phyloP scores from a whole-genome alignment of 2,329 filamentous ascomycete species.

The Fusarium napiforme region DNA sequence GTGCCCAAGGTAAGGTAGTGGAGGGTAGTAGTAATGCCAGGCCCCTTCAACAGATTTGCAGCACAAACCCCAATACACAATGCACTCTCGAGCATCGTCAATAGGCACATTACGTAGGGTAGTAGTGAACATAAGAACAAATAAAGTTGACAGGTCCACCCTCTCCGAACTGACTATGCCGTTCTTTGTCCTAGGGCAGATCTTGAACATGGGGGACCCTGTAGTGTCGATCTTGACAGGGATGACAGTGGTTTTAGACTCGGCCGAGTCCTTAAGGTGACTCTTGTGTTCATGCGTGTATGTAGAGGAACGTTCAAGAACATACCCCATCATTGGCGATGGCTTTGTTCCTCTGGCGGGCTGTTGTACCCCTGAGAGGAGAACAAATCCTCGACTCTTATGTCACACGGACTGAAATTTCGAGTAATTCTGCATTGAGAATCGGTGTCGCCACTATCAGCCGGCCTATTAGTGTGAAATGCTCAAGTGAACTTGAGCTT shows the following conservation, averaged over 20 bases:
- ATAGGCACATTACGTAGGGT: not conserved
- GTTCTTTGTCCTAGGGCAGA: not conserved
- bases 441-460: not conserved
- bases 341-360: not conserved
- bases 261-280: not conserved
- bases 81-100: not conserved
- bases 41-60: not conserved
- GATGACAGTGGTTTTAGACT: not conserved
- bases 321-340: not conserved
- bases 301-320: not conserved
- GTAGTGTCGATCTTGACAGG: conserved; percentile 5
- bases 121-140: not conserved
- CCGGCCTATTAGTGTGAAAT: not conserved
- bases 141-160: not conserved
- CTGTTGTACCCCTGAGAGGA: not conserved
- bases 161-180: not conserved
- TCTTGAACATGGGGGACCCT: not conserved
- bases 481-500: not conserved
- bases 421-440: not conserved
- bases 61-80: not conserved
- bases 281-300: not conserved
- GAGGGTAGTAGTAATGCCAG: not conserved
- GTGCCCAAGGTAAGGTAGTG: not conserved
- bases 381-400: not conserved
- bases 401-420: conserved; percentile 2